Evolutionary conservation across 306 rosid genomes (phyloP).

Genomic region (Malus orientalis): DNA sequence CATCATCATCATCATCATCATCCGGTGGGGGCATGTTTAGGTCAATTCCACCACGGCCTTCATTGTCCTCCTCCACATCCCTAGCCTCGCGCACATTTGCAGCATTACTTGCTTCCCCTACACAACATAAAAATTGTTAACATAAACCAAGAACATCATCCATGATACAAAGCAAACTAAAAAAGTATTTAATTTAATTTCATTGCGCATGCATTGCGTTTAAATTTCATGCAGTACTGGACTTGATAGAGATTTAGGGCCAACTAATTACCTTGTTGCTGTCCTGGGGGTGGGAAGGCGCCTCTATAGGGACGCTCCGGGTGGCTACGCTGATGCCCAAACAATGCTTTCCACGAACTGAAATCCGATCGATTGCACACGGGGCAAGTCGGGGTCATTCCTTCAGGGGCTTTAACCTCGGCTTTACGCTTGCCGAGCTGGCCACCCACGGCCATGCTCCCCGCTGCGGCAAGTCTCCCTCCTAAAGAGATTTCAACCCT

Average conservation of each 20-base stretch:
- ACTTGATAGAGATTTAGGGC: background rate
- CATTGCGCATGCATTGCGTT: background rate
- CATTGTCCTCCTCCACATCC: background rate
- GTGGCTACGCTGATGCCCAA: conserved; percentile 28
- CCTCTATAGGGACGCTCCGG: conserved; percentile 23
- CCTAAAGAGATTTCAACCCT: background rate
- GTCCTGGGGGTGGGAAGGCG: conserved; percentile 15
- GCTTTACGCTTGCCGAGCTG: background rate
- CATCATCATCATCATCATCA: background rate
- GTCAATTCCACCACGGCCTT: background rate
- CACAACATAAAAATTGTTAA: background rate
- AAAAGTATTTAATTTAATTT: background rate
- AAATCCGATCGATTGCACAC: background rate
- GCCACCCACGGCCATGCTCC: background rate
- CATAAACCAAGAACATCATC: background rate
- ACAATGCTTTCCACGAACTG: conserved; percentile 24
- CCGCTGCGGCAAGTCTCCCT: background rate
- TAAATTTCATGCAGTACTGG: background rate
- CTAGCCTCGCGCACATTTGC: background rate
- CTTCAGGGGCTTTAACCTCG: background rate
- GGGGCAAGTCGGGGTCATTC: background rate
- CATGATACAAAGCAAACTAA: background rate
- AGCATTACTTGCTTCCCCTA: background rate
- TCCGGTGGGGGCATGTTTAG: background rate
- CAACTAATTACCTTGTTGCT: background rate